Percentiles rank a stretch among this genome's conserved stretches.
Conservation (phyloP, 2,329 filamentous ascomycete genomes). For the Calonectria multiphialidica region DNA sequence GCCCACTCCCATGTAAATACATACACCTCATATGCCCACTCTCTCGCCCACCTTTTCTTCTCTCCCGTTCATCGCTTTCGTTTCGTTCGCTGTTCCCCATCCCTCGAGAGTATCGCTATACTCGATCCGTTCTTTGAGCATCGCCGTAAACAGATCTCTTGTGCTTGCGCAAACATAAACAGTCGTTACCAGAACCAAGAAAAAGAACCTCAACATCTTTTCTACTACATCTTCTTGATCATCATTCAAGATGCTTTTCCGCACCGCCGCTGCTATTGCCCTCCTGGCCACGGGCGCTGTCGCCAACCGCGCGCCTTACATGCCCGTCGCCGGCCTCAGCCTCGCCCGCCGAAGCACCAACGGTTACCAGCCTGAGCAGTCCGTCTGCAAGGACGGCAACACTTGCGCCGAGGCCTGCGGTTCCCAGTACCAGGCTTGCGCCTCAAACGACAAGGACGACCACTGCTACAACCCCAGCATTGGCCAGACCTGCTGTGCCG, state of each 20-base stretch:
- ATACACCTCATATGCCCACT: constrained; percentile 17
- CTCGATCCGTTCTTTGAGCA: constrained; percentile 43
- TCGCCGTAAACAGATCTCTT: constrained; percentile 10
- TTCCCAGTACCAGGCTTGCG: constrained; percentile 60
- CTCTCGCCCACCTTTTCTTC: neutral
- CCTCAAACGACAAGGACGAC: constrained; percentile 59
- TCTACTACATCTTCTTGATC: constrained; percentile 14
- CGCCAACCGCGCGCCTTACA: constrained; percentile 50
- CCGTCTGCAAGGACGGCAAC: constrained; percentile 60
- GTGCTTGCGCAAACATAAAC: constrained; percentile 28
- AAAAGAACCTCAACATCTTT: too few species aligned
- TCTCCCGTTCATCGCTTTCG: constrained; percentile 18
- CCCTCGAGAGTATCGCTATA: constrained; percentile 37
- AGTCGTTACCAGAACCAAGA: neutral
- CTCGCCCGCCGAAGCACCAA: constrained; percentile 57
- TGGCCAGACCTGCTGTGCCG: constrained; percentile 69
- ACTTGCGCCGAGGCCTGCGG: constrained; percentile 70
- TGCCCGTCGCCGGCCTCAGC: constrained; percentile 55
- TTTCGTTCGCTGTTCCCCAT: constrained; percentile 20
- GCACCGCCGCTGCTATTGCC: constrained; percentile 47
- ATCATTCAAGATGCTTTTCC: constrained; percentile 51
- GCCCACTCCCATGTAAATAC: constrained; percentile 16
- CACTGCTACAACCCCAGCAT: constrained; percentile 70
- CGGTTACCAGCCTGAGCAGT: constrained; percentile 63
- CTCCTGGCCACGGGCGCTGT: constrained; percentile 50